phyloP scores from a whole-genome alignment of 192 early-diverging fungal species.

The Coemansia sp. region DNA sequence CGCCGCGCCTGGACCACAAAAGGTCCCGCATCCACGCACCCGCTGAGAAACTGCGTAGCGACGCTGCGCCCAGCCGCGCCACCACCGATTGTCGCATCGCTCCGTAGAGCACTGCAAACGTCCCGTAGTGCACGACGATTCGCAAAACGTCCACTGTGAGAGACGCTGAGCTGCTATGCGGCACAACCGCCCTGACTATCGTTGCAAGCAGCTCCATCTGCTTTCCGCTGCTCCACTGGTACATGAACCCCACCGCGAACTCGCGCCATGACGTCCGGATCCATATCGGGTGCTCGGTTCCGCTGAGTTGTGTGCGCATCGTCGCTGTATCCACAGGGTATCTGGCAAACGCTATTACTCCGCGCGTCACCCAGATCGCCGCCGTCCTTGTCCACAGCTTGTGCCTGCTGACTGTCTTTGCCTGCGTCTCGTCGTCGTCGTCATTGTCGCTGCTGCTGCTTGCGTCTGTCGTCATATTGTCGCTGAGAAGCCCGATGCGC shows the following conservation, averaged over 20 bases:
- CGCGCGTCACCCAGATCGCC: conserved; percentile 13
- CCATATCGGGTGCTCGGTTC: neutral
- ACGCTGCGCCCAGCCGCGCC: conserved; percentile 13
- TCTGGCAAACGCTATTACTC: conserved; percentile 6
- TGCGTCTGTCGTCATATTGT: neutral
- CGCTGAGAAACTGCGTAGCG: neutral
- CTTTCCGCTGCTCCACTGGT: conserved; percentile 22
- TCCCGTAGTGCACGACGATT: neutral
- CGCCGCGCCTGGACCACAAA: conserved; percentile 15
- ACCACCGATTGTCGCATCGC: conserved; percentile 29
- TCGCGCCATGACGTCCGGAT: conserved; percentile 2
- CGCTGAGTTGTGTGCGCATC: conserved; percentile 24
- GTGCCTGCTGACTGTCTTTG: neutral
- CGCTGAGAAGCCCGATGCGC: conserved; percentile 12
- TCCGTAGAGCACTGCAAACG: conserved; percentile 19
- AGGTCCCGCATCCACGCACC: conserved; percentile 25
- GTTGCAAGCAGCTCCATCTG: conserved; percentile 11
- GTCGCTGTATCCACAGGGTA: conserved; percentile 34
- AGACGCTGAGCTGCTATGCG: neutral
- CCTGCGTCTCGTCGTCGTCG: neutral
- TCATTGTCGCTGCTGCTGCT: neutral
- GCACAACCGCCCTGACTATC: neutral
- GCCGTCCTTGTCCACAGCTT: conserved; percentile 14
- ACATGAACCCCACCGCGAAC: conserved; percentile 20
- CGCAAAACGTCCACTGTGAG: neutral